Conservation (phyloP, 306 rosid genomes). For the barrel medic (Medicago truncatula) region DNA sequence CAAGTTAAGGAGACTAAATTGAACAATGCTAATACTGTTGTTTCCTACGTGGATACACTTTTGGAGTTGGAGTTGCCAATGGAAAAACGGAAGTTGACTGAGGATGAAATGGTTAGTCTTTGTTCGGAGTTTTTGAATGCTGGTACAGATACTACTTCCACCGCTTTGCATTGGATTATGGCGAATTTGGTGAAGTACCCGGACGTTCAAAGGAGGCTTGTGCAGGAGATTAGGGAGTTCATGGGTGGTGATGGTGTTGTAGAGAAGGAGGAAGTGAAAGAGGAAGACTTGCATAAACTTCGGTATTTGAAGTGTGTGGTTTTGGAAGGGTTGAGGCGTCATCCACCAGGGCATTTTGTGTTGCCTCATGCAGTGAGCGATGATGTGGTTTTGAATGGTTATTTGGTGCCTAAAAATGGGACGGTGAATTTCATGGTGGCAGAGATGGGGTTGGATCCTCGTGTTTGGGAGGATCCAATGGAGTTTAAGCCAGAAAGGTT, state of each 20-base stretch:
- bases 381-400: slow-evolving; percentile 40
- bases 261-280: slow-evolving; percentile 38
- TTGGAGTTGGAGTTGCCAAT: slow-evolving; percentile 44
- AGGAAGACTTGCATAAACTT: slow-evolving; percentile 46
- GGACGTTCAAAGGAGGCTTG: slow-evolving; percentile 38
- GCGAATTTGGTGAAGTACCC: slow-evolving; percentile 57
- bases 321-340: slow-evolving; percentile 52
- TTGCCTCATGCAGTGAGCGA: slow-evolving; percentile 43
- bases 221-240: slow-evolving; percentile 38
- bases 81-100: slow-evolving; percentile 40
- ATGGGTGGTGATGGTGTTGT: not conserved
- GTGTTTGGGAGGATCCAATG: slow-evolving; percentile 56
- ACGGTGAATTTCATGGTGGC: slow-evolving; percentile 53
- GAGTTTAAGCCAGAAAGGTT: slow-evolving; percentile 55
- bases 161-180: slow-evolving; percentile 56
- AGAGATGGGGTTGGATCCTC: slow-evolving; percentile 53
- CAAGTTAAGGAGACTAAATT: not conserved
- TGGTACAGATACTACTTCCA: slow-evolving; percentile 50
- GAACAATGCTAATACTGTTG: not conserved
- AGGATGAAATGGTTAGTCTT: slow-evolving; percentile 32
- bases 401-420: slow-evolving; percentile 34
- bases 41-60: slow-evolving; percentile 48
- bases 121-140: slow-evolving; percentile 46
- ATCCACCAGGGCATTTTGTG: slow-evolving; percentile 53
- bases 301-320: slow-evolving; percentile 45